Evolutionary conservation across 176 grass and related monocot species (phyloP).

Genomic region (Aegilops speltoides): DNA sequence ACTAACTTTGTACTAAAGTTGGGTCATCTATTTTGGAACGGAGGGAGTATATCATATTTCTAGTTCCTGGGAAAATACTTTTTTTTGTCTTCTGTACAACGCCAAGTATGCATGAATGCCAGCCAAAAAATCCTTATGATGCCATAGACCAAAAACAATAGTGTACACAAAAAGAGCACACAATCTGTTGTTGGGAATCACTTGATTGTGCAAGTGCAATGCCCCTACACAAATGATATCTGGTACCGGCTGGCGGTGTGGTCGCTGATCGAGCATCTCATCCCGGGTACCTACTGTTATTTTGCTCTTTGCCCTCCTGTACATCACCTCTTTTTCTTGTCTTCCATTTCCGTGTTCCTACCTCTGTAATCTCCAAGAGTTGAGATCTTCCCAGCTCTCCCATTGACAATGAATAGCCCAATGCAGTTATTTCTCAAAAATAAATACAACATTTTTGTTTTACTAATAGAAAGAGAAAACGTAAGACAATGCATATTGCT

Average conservation of each 20-base stretch:
- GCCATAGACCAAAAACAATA: too few relatives aligned
- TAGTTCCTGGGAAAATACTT: background rate
- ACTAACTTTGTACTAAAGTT: too few relatives aligned
- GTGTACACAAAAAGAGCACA: background rate
- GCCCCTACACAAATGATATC: background rate
- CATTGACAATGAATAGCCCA: background rate
- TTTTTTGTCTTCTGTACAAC: background rate
- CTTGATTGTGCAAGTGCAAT: background rate
- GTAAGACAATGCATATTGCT: background rate
- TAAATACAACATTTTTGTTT: background rate
- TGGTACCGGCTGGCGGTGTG: background rate
- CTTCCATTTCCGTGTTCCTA: background rate
- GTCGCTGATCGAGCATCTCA: background rate
- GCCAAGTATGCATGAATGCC: background rate
- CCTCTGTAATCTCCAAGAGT: background rate
- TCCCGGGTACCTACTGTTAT: background rate
- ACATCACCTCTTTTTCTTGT: background rate
- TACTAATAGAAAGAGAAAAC: background rate
- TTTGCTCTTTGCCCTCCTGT: background rate
- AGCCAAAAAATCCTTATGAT: background rate
- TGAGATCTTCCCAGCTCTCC: background rate
- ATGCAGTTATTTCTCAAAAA: background rate
- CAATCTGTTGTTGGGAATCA: background rate
- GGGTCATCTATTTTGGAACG: too few relatives aligned
- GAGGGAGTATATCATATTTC: background rate